Conservation (phyloP, 192 early-diverging fungal species). For the Chytriomyces sp. region DNA sequence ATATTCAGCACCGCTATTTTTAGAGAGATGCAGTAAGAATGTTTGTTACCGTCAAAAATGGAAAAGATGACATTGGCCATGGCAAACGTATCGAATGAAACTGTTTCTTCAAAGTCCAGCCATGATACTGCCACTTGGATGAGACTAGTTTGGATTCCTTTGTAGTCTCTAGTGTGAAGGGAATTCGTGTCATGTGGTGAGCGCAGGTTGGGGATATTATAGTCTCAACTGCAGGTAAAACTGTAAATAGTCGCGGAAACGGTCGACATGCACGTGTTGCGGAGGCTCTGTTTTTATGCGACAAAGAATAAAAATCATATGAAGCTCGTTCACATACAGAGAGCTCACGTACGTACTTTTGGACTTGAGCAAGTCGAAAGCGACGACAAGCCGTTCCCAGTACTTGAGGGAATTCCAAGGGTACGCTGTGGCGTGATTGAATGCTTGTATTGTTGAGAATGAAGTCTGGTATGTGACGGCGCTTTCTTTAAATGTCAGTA, state of each 20-base stretch:
- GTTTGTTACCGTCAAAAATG: conserved; percentile 24
- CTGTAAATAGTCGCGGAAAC: neutral
- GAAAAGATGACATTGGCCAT: conserved; percentile 21
- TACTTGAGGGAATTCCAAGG: conserved; percentile 24
- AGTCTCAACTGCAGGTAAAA: neutral
- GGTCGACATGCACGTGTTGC: neutral
- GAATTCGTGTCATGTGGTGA: too few relatives aligned
- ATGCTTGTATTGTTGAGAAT: conserved; percentile 25
- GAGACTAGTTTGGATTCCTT: neutral
- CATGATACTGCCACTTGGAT: conserved; percentile 16
- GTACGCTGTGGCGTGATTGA: neutral
- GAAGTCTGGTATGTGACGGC: conserved; percentile 2
- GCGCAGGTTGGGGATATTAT: too few relatives aligned
- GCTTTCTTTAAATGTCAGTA: conserved; percentile 9
- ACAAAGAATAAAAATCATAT: neutral
- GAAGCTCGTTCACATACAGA: neutral
- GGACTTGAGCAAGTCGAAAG: conserved; percentile 20
- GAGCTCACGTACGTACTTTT: neutral
- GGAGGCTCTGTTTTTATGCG: neutral
- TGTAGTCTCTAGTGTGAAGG: neutral
- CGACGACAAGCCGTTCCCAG: neutral
- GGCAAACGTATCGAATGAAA: conserved; percentile 30
- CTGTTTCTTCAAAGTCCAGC: conserved; percentile 26
- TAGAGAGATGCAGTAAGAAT: too few relatives aligned
- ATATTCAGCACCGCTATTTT: neutral